These are phyloP conservation scores for Pholiota adiposa DNA, from an alignment of 1,284 basidiomycete genomes.

Conservation along the genomic window DNA sequence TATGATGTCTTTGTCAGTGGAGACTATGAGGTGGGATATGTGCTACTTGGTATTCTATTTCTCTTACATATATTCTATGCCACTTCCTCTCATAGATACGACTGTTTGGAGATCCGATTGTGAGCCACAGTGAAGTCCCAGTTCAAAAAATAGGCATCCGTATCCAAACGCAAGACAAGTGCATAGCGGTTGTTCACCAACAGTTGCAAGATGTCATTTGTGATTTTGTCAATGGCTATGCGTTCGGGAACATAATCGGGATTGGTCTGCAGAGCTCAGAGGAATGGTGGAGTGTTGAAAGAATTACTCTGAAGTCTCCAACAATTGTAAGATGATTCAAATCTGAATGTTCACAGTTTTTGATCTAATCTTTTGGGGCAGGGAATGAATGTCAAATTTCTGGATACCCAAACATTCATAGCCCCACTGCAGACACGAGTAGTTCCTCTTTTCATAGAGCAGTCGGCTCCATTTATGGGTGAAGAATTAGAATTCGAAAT, in stretches of 20 bases:
- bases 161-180: slow-evolving; percentile 42
- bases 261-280: slow-evolving; percentile 57
- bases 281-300: slow-evolving; percentile 56
- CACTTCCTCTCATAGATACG: slow-evolving; percentile 56
- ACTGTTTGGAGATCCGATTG: slow-evolving; percentile 74
- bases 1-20: slow-evolving; percentile 65
- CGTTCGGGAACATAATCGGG: slow-evolving; percentile 70
- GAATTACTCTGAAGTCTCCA: slow-evolving; percentile 21
- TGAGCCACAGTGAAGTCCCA: slow-evolving; percentile 46
- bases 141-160: slow-evolving; percentile 53
- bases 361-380: slow-evolving; percentile 18
- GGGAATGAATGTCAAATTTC: slow-evolving; percentile 42
- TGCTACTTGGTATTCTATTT: slow-evolving; percentile 9
- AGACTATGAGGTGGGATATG: slow-evolving; percentile 66
- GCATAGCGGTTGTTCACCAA: slow-evolving; percentile 39
- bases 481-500: slow-evolving; percentile 40
- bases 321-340: slow-evolving; percentile 1
- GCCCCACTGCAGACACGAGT: slow-evolving; percentile 65
- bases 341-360: background rate
- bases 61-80: slow-evolving; percentile 3
- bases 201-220: slow-evolving; percentile 57
- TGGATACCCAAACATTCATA: slow-evolving; percentile 42
- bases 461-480: slow-evolving; percentile 37
- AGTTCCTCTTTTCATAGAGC: slow-evolving; percentile 52
- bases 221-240: slow-evolving; percentile 70